These are phyloP conservation scores for Kockiozyma suomiensis DNA, from an alignment of 805 yeast species.

Conservation along the genomic window DNA sequence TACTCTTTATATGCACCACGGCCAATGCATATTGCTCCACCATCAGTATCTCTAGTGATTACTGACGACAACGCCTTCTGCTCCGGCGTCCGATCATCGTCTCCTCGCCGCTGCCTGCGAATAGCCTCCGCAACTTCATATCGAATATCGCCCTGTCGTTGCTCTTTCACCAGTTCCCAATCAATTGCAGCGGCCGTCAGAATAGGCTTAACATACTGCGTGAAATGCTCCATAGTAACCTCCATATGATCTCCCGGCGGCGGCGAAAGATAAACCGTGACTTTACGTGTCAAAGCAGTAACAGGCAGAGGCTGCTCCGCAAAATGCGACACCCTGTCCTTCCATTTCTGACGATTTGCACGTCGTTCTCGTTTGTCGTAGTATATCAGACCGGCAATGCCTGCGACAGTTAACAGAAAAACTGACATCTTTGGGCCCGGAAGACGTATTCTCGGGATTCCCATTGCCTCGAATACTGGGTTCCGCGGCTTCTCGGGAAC, in stretches of 20 bases:
- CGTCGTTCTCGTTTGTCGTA: conserved; percentile 80
- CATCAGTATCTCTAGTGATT: conserved; percentile 50
- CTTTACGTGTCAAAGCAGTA: conserved; percentile 63
- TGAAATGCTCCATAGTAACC: conserved; percentile 69
- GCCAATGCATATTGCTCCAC: conserved; percentile 91
- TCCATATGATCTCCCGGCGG: conserved; percentile 92
- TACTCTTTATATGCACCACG: conserved; percentile 96
- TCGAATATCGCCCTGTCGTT: conserved; percentile 88
- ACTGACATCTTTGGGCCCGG: conserved; percentile 95
- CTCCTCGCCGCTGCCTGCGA: conserved; percentile 62
- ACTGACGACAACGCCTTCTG: conserved; percentile 36
- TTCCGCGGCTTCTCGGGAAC: conserved; percentile 38
- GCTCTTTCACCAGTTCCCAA: conserved; percentile 73
- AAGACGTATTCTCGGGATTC: conserved; percentile 70
- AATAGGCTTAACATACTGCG: conserved; percentile 81
- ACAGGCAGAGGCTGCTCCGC: conserved; percentile 51
- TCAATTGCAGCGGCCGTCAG: conserved; percentile 83
- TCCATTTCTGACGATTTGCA: conserved; percentile 64
- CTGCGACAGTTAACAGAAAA: conserved; percentile 72
- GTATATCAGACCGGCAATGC: conserved; percentile 69
- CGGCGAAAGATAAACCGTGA: conserved; percentile 88
- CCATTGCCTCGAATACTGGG: conserved; percentile 85
- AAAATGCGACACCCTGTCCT: conserved; percentile 57
- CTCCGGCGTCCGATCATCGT: conserved; percentile 38
- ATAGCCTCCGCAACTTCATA: conserved; percentile 78